Percentiles rank a stretch among this genome's conserved stretches.
Evolutionary conservation across 306 rosid genomes (phyloP).

Genomic region (Sechiopsis laciniata): DNA sequence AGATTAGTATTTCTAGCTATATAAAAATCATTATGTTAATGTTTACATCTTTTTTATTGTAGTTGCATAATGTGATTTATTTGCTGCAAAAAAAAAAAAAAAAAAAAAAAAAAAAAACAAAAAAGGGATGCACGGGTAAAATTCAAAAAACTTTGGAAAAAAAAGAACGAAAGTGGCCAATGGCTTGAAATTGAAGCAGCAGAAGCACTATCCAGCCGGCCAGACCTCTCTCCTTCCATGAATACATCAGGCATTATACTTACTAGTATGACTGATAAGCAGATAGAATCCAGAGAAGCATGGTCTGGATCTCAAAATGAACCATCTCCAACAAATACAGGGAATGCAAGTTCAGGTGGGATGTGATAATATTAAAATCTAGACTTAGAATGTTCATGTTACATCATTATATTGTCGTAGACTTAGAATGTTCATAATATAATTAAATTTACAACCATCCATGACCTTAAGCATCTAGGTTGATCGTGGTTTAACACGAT

Average conservation of each 20-base stretch:
- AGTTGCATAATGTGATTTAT: conserved; percentile 24
- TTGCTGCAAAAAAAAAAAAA: conserved; percentile 14
- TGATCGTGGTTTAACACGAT: no score
- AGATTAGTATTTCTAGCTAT: conserved; percentile 24
- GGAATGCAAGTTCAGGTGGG: conserved; percentile 54
- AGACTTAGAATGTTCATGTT: conserved; percentile 5
- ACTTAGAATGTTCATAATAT: background rate
- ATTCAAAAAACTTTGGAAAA: conserved; percentile 81
- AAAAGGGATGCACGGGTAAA: conserved; percentile 73
- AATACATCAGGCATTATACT: conserved; percentile 62
- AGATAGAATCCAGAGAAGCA: conserved; percentile 27
- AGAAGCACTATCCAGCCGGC: conserved; percentile 55
- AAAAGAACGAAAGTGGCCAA: conserved; percentile 94
- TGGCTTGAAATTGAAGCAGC: conserved; percentile 94
- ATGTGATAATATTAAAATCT: background rate
- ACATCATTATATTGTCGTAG: background rate
- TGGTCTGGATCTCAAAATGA: conserved; percentile 32
- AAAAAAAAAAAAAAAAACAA: conserved; percentile 19
- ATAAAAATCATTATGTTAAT: conserved; percentile 14
- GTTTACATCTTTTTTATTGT: conserved; percentile 22
- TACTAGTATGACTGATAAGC: conserved; percentile 46
- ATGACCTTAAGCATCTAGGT: no score
- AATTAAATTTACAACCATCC: no score
- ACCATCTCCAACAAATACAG: conserved; percentile 45
- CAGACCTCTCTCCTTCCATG: conserved; percentile 50